Evolutionary conservation across 2,329 filamentous ascomycete species (phyloP).

Genomic region (Alternaria infectoria): DNA sequence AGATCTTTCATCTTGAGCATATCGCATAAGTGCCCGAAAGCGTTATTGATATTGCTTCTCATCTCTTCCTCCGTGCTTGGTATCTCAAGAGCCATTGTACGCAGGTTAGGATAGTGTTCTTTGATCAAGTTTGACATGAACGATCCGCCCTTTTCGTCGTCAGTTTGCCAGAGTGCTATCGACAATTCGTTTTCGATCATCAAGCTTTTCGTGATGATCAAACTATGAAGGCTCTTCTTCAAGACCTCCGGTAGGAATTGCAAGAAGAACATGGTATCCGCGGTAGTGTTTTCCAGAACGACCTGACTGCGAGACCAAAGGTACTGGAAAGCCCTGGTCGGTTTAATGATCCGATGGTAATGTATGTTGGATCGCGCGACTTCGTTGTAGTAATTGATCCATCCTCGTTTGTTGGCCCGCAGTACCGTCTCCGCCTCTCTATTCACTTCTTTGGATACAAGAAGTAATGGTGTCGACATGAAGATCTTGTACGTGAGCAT

Average conservation of each 20-base stretch:
- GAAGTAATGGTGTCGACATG: not conserved
- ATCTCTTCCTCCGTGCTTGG: not conserved
- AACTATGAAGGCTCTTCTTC: not conserved
- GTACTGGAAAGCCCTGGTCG: not conserved
- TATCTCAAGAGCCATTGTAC: not conserved
- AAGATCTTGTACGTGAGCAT: not conserved
- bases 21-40: not conserved
- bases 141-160: not conserved
- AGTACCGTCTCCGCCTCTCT: not conserved
- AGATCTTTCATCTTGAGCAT: not conserved
- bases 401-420: not conserved
- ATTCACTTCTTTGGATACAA: not conserved
- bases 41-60: not conserved
- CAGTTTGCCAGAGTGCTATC: not conserved
- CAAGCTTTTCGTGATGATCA: not conserved
- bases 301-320: not conserved
- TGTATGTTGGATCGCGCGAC: not conserved
- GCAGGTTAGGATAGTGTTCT: not conserved
- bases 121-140: not conserved
- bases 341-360: not conserved
- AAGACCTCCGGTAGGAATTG: not conserved
- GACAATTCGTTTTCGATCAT: too few relatives aligned
- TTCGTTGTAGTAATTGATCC: not conserved
- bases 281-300: not conserved
- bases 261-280: not conserved